Evolutionary conservation across 2,329 filamentous ascomycete genomes (phyloP).

Genomic region (Fusarium sp.): DNA sequence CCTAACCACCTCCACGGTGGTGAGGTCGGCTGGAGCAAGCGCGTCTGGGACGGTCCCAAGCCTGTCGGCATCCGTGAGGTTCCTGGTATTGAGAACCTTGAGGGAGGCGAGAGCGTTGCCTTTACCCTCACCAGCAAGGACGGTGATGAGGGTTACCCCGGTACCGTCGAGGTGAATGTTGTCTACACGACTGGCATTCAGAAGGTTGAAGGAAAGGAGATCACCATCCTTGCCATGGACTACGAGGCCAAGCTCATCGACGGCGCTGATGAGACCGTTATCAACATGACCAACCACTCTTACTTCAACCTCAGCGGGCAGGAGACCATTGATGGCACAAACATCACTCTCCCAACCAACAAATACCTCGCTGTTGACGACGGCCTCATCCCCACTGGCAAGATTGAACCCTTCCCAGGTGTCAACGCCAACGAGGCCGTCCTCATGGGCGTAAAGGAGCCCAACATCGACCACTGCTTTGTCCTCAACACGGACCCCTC

Average conservation of each 20-base stretch:
- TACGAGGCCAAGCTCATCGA: conserved; percentile 87
- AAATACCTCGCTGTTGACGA: conserved; percentile 80
- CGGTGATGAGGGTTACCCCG: conserved; percentile 91
- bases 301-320: conserved; percentile 75
- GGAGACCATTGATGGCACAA: conserved; percentile 65
- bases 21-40: conserved; percentile 82
- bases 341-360: conserved; percentile 75
- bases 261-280: conserved; percentile 86
- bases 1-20: conserved; percentile 83
- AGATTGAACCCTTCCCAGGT: conserved; percentile 72
- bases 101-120: conserved; percentile 74
- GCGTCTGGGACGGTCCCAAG: conserved; percentile 78
- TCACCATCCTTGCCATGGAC: conserved; percentile 83
- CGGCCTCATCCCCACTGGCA: conserved; percentile 78
- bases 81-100: conserved; percentile 61
- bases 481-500: conserved; percentile 74
- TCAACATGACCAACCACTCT: conserved; percentile 97
- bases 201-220: conserved; percentile 69
- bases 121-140: conserved; percentile 78
- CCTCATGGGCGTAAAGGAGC: conserved; percentile 75
- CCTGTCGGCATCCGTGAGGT: conserved; percentile 65
- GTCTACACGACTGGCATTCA: conserved; percentile 83
- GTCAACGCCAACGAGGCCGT: conserved; percentile 77
- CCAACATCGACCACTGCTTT: conserved; percentile 92
- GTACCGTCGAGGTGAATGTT: conserved; percentile 81